Conservation (phyloP, 495 filamentous ascomycete species). For the Neurospora sp. region DNA sequence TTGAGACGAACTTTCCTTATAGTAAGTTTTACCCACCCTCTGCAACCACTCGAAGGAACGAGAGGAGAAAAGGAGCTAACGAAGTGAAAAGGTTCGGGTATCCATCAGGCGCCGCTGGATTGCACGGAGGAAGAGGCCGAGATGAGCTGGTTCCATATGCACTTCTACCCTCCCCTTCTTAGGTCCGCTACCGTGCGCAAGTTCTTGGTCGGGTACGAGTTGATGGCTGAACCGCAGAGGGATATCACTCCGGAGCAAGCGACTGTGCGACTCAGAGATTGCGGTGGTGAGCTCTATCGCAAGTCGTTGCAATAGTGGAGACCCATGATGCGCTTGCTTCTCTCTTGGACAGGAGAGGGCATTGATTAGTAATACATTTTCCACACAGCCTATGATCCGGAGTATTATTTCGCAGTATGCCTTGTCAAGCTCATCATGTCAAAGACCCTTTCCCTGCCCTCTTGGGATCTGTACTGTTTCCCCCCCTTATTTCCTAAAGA, state of each 20-base stretch:
- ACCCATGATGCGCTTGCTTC: background rate
- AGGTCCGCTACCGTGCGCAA: conserved; percentile 90
- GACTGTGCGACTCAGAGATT: conserved; percentile 59
- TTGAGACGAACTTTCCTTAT: conserved; percentile 94
- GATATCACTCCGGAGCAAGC: conserved; percentile 98
- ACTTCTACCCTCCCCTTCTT: conserved; percentile 92
- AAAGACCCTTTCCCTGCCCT: too few relatives aligned
- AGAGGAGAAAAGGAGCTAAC: background rate
- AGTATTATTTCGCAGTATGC: background rate
- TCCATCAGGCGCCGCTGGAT: conserved; percentile 89
- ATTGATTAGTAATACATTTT: conserved; percentile 3
- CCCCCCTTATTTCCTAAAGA: background rate
- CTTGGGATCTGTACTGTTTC: background rate
- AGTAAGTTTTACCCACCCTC: conserved; percentile 36
- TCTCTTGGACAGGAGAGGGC: background rate
- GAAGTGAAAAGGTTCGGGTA: conserved; percentile 46
- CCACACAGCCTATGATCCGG: background rate
- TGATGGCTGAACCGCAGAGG: conserved; percentile 93
- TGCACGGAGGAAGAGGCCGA: conserved; percentile 78
- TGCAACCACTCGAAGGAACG: background rate
- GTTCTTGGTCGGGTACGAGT: conserved; percentile 90
- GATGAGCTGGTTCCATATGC: conserved; percentile 83
- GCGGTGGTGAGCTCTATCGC: conserved; percentile 76
- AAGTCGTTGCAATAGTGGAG: conserved; percentile 43
- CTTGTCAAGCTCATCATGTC: background rate